Percentiles rank a stretch among this genome's conserved stretches.
phyloP scores from a whole-genome alignment of 495 filamentous ascomycete genomes.

The Gamarada debralockiae region DNA sequence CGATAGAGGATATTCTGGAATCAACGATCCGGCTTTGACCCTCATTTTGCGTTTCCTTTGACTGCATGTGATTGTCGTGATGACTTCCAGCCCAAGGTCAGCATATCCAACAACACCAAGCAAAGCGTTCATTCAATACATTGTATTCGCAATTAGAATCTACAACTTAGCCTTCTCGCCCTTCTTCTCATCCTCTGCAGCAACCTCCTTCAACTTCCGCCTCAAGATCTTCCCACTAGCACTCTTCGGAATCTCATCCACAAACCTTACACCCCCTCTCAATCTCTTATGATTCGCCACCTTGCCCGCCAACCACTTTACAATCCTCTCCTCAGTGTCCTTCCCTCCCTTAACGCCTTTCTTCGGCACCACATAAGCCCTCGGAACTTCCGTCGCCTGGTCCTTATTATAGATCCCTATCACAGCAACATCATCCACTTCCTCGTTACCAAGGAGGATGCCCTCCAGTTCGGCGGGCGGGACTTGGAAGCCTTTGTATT shows the following conservation, averaged over 20 bases:
- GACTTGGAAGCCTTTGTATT: conserved; percentile 88
- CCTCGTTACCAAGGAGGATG: conserved; percentile 63
- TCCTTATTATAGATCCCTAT: conserved; percentile 70
- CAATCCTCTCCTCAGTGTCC: conserved; percentile 57
- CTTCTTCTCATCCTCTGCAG: conserved; percentile 30
- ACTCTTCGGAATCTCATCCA: conserved; percentile 82
- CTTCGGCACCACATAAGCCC: conserved; percentile 73
- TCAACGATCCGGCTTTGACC: conserved; percentile 3
- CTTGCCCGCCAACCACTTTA: conserved; percentile 53
- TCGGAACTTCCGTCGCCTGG: conserved; percentile 75
- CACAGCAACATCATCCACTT: conserved; percentile 82
- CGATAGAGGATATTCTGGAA: neutral
- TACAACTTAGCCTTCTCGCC: conserved; percentile 34
- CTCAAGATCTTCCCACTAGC: conserved; percentile 85
- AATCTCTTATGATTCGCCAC: conserved; percentile 67
- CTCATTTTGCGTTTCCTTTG: neutral
- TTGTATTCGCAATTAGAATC: too few relatives aligned
- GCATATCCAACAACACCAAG: too few relatives aligned
- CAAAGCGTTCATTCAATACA: too few relatives aligned
- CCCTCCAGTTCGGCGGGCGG: conserved; percentile 85
- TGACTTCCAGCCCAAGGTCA: neutral
- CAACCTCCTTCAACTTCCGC: conserved; percentile 49
- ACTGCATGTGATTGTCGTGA: neutral
- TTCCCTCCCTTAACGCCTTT: conserved; percentile 43
- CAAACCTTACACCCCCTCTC: conserved; percentile 77